These are phyloP conservation scores for maize (Zea mays) DNA, from an alignment of 176 grass and related monocot species.

Conservation along the genomic window DNA sequence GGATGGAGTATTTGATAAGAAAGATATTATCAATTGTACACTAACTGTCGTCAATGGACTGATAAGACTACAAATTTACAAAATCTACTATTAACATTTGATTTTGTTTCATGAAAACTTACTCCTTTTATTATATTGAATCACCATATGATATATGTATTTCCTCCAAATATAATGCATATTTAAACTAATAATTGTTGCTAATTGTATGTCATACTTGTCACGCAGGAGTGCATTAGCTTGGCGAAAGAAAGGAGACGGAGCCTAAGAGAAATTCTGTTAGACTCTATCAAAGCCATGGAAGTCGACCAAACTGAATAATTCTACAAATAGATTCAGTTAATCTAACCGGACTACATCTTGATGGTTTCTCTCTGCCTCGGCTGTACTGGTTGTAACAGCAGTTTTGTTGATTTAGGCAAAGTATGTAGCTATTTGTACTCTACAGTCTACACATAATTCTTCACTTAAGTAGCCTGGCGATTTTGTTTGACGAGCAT, in stretches of 20 bases:
- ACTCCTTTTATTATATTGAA: background rate
- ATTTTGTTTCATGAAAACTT: background rate
- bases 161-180: background rate
- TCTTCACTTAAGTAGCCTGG: background rate
- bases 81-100: background rate
- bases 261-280: conserved; percentile 54
- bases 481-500: background rate
- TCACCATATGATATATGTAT: background rate
- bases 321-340: conserved; percentile 31
- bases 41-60: background rate
- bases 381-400: background rate
- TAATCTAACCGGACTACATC: conserved; percentile 14
- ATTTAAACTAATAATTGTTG: background rate
- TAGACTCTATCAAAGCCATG: conserved; percentile 57
- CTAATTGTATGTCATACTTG: background rate
- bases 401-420: background rate
- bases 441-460: background rate
- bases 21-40: background rate
- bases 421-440: background rate
- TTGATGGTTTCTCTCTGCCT: background rate
- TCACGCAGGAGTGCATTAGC: conserved; percentile 57
- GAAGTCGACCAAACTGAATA: conserved; percentile 62
- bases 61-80: background rate
- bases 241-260: conserved; percentile 57
- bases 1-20: background rate